Evolutionary conservation across 148 eudicot genomes (phyloP).

Genomic region (Polygonum maritimum): DNA sequence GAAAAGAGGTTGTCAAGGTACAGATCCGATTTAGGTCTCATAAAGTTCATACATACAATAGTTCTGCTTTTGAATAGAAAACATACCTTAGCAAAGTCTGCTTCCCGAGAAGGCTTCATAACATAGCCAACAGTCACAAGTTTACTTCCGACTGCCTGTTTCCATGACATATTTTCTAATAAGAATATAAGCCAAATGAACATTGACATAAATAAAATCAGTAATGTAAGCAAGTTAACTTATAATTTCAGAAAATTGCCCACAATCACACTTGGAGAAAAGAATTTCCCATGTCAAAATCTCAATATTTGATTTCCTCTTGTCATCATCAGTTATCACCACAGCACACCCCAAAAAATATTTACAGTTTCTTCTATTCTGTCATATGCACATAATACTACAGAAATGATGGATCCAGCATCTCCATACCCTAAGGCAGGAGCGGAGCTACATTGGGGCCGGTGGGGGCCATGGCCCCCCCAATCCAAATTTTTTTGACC

Average conservation of each 20-base stretch:
- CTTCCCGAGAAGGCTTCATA: conserved; percentile 93
- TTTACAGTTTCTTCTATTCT: background rate
- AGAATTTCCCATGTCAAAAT: background rate
- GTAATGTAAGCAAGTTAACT: background rate
- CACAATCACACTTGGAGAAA: background rate
- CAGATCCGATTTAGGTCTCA: background rate
- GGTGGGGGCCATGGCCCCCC: too few relatives aligned
- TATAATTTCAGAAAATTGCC: background rate
- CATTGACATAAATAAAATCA: background rate
- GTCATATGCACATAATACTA: background rate
- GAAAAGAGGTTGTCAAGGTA: background rate
- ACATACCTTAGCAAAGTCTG: conserved; percentile 89
- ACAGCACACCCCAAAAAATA: background rate
- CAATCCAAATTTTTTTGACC: too few relatives aligned
- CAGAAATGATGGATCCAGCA: background rate
- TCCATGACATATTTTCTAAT: background rate
- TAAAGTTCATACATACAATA: background rate
- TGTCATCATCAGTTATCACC: background rate
- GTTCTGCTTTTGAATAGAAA: background rate
- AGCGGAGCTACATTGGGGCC: too few relatives aligned
- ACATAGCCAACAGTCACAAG: conserved; percentile 56
- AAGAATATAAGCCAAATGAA: background rate
- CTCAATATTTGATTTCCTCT: background rate
- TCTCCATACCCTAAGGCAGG: background rate
- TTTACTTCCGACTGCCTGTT: conserved; percentile 41